phyloP scores from a whole-genome alignment of 345 rosid species.

The Trapa bicornis region DNA sequence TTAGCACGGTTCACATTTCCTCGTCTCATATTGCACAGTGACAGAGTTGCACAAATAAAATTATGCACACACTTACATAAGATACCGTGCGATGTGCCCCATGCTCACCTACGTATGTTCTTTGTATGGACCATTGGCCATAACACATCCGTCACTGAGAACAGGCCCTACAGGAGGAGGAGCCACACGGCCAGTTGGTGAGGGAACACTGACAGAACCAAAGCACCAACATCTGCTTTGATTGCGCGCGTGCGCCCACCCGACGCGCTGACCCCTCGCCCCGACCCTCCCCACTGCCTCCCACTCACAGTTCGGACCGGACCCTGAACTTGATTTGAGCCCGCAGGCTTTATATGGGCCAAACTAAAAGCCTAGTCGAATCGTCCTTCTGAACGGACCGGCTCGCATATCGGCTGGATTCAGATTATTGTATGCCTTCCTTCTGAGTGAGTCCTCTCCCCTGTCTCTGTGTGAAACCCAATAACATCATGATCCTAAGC shows the following conservation, averaged over 20 bases:
- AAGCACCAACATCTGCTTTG: constrained; percentile 5
- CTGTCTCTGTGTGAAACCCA: too few species aligned
- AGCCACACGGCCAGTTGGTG: constrained; percentile 18
- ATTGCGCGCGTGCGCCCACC: constrained; percentile 8
- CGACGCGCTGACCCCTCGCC: not conserved
- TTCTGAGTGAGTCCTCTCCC: too few species aligned
- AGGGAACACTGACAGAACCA: constrained; percentile 20
- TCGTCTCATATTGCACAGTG: too few species aligned
- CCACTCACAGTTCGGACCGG: not conserved
- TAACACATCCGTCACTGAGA: too few species aligned
- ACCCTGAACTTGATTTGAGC: not conserved
- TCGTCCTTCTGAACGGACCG: not conserved
- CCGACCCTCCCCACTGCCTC: not conserved
- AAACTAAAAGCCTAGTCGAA: not conserved
- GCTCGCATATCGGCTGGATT: not conserved
- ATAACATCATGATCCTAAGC: too few species aligned
- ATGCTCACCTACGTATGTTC: too few species aligned
- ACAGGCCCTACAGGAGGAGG: not conserved
- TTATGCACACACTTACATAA: too few species aligned
- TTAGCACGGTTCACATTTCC: too few species aligned
- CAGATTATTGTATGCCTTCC: too few species aligned
- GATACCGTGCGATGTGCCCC: too few species aligned
- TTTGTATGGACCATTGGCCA: too few species aligned
- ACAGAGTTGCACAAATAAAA: too few species aligned
- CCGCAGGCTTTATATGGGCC: not conserved